Base-by-base conservation (phyloP, 305 asterid species). In the Fraxinus velutina region DNA sequence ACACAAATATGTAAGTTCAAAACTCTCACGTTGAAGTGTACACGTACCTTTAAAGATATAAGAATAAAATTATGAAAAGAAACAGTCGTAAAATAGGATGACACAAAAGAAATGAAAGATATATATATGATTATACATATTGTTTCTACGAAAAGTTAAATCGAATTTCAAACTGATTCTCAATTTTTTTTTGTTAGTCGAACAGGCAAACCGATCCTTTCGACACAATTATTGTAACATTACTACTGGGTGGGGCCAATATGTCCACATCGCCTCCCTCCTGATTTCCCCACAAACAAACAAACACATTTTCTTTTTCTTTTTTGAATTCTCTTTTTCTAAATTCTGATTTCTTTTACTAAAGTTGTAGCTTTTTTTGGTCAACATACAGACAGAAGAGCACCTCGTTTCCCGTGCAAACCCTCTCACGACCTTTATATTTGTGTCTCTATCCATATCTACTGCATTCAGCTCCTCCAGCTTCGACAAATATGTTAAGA, bases 381-480 rank as follows among this genome's bases (percentile, higher is more conserved):
- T 78, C 81, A 77, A 47, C 76, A 73, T 87, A 87, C 82, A 80
- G 88, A 84, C 85, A 60, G 80, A 78, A 39, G 29, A 21, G 50
- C 73, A 78, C 88, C 89, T 87, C 89, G 89, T 83, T 80, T 9
- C 10, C 39, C 80, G 88, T 85, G 90, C 87, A 76, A 64, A 64
- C 37, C 6, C 55, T 9, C 47, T 9, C 78, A 76, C 88, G 77
- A 36, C 75, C 84, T 85, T 83, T 76, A 82, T 82, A 52, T 81
- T 75, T 78, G 71, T 78, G 52, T 83, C 75, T 33, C 74, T 50
- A 15, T 27, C 24, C 15, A 21, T 64, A 39, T 39, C 72, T 64
- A 9, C 32, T 24, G 72, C 72, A 9, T 83, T 80, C 85, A 50
- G 86, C 76, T 62, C 19, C 57, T 15, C 77, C 75, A 82, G 55